Evolutionary conservation across 2,329 filamentous ascomycete genomes (phyloP).

Genomic region (Diaporthe sp.): DNA sequence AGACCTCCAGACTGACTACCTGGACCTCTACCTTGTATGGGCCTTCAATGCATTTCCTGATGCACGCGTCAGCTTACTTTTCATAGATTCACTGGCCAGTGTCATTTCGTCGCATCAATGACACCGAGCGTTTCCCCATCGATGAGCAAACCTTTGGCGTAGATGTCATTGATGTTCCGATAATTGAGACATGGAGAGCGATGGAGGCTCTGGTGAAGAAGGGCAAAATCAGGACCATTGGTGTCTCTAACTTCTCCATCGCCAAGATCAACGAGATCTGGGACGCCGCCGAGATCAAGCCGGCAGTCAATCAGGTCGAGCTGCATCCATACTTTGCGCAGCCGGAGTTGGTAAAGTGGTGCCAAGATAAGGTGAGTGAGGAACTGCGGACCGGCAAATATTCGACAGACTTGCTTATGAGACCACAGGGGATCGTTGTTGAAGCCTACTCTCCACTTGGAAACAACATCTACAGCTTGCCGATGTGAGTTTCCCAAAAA

Average conservation of each 20-base stretch:
- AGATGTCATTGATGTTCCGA: constrained; percentile 56
- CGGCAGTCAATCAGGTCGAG: constrained; percentile 62
- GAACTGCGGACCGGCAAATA: not conserved
- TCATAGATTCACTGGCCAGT: constrained; percentile 63
- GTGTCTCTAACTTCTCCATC: constrained; percentile 68
- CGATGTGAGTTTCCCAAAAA: constrained; percentile 30
- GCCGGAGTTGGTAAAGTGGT: constrained; percentile 63
- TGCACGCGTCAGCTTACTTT: constrained; percentile 40
- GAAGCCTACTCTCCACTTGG: constrained; percentile 71
- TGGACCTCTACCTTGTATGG: constrained; percentile 60
- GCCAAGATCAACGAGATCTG: constrained; percentile 65
- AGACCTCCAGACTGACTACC: constrained; percentile 59
- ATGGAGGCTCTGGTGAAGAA: constrained; percentile 68
- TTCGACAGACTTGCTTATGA: not conserved
- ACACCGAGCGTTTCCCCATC: constrained; percentile 57
- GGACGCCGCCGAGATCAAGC: constrained; percentile 58
- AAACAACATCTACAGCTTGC: constrained; percentile 58
- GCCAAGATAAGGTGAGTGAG: constrained; percentile 54
- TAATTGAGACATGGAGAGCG: constrained; percentile 69
- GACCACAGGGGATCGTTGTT: constrained; percentile 59
- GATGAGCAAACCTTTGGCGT: constrained; percentile 58
- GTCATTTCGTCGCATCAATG: constrained; percentile 57
- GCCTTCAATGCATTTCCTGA: constrained; percentile 25
- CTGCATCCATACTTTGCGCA: constrained; percentile 58
- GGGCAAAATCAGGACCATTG: constrained; percentile 67